Evolutionary conservation across 495 filamentous ascomycete species (phyloP).

Genomic region (Cercophora newfieldiana): DNA sequence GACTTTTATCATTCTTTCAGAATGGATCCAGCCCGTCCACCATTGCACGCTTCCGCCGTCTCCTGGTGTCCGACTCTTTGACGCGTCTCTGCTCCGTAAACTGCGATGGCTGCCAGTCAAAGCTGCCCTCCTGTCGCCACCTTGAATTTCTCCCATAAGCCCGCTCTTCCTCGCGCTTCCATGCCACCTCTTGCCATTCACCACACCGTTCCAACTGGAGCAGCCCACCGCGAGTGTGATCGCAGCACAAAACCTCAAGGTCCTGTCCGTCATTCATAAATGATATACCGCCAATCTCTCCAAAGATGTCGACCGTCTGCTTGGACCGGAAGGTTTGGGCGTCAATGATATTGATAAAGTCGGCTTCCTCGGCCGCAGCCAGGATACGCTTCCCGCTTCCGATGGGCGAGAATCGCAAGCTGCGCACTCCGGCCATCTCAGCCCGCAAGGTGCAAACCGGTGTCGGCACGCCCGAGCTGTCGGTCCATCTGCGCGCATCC

Average conservation of each 20-base stretch:
- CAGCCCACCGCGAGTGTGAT: slow-evolving; percentile 74
- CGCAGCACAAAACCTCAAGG: slow-evolving; percentile 73
- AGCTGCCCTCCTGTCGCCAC: not conserved
- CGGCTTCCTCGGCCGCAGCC: slow-evolving; percentile 79
- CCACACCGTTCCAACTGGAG: slow-evolving; percentile 69
- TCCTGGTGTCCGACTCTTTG: slow-evolving; percentile 29
- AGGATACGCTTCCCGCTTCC: slow-evolving; percentile 74
- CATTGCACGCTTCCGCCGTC: slow-evolving; percentile 34
- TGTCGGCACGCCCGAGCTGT: slow-evolving; percentile 40
- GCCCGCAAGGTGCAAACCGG: slow-evolving; percentile 65
- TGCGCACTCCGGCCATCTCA: slow-evolving; percentile 77
- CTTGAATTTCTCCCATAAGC: not conserved
- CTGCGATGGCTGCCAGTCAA: slow-evolving; percentile 28
- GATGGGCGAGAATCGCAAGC: slow-evolving; percentile 76
- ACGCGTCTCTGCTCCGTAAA: slow-evolving; percentile 27
- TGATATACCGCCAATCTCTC: slow-evolving; percentile 76
- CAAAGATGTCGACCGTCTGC: slow-evolving; percentile 83
- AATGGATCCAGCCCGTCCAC: slow-evolving; percentile 36
- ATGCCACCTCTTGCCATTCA: slow-evolving; percentile 41
- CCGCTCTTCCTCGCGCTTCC: slow-evolving; percentile 8
- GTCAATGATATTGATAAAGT: slow-evolving; percentile 77
- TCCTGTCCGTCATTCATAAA: slow-evolving; percentile 71
- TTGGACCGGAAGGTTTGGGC: slow-evolving; percentile 64
- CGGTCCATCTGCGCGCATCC: slow-evolving; percentile 75
- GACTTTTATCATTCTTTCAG: slow-evolving; percentile 16